These are phyloP conservation scores for Agastache rugosa DNA, from an alignment of 257 asterid species.

Conservation along the genomic window DNA sequence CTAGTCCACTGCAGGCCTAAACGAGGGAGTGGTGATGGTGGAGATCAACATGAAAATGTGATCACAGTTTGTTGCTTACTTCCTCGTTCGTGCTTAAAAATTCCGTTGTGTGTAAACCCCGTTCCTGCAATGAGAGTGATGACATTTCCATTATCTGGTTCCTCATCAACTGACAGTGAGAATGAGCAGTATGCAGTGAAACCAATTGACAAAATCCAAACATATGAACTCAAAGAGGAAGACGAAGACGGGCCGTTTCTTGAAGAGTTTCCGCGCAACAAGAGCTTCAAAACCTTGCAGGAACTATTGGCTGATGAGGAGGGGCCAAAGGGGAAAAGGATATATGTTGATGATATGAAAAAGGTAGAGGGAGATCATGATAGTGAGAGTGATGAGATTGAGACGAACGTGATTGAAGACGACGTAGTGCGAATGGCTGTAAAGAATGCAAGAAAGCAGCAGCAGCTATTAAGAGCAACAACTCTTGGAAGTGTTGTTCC, in stretches of 20 bases:
- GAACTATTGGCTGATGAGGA: conserved; percentile 52
- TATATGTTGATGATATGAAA: conserved; percentile 49
- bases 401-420: conserved; percentile 22
- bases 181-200: conserved; percentile 34
- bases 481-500: conserved; percentile 40
- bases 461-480: conserved; percentile 33
- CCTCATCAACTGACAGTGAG: conserved; percentile 50
- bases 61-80: conserved; percentile 57
- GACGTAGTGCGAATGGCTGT: conserved; percentile 25
- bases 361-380: conserved; percentile 32
- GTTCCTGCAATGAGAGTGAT: conserved; percentile 56
- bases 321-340: conserved; percentile 46
- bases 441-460: conserved; percentile 36
- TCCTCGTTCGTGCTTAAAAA: conserved; percentile 66
- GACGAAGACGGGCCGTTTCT: background rate
- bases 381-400: conserved; percentile 36
- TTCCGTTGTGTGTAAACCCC: conserved; percentile 55
- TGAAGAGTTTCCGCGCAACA: conserved; percentile 7
- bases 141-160: conserved; percentile 49
- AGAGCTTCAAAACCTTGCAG: conserved; percentile 46
- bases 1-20: conserved; percentile 39
- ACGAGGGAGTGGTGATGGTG: conserved; percentile 48
- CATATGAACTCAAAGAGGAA: background rate
- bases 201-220: background rate
- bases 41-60: conserved; percentile 40